Base-by-base conservation (phyloP, 495 filamentous ascomycete genomes). In the Hypoxylon fuscum region DNA sequence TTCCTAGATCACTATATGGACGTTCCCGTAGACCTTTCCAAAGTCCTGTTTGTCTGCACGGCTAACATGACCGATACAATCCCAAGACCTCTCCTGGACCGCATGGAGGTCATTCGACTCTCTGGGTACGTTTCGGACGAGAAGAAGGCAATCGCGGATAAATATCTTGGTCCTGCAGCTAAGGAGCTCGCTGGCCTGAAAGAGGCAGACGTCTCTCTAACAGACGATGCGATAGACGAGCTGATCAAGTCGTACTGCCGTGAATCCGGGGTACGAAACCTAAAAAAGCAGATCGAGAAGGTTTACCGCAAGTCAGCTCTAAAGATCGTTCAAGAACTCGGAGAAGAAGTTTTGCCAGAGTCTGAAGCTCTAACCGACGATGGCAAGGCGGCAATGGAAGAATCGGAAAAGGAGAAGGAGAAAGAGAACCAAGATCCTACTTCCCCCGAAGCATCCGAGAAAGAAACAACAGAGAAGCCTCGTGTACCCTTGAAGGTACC, bases 221-320 rank as follows among this genome's bases (percentile, higher is more conserved):
- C 83, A 60, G 83, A 92, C 63, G 86, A 89, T 22, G 96, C 93
- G 2, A 96, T 99, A 55, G 87, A 92, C 66, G 96, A 99, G 76
- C 81, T 99, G 52, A 99, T 98, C 82, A 97, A 98, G 74, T 96
- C 90, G 10, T 99, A 99, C 78, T 97, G 93, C 77, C 88, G 96
- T 12, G 96, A 99, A 74, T 93, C 90, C 43, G 96, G 96, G 62
- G 96, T 99, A 20, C 90, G 96, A 40, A 98, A 98, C 73, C 77
- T 99, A 66, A 99, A 99, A 82, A 98, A 99, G 80, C 94, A 98
- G 70, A 99, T 99, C 62, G 96, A 99, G 71, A 98, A 98, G 79
- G 91, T 99, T 4, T 99, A 96, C 76, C 90, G 96, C 37, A 99
- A 99, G 77, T 90, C 93, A 14, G 96, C 96, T 9, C 83, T 98